A percentile compares a stretch with the other conserved stretches of the same genome.
phyloP scores from a whole-genome alignment of 352 stramenopile species.

The Pythium periplocum region DNA sequence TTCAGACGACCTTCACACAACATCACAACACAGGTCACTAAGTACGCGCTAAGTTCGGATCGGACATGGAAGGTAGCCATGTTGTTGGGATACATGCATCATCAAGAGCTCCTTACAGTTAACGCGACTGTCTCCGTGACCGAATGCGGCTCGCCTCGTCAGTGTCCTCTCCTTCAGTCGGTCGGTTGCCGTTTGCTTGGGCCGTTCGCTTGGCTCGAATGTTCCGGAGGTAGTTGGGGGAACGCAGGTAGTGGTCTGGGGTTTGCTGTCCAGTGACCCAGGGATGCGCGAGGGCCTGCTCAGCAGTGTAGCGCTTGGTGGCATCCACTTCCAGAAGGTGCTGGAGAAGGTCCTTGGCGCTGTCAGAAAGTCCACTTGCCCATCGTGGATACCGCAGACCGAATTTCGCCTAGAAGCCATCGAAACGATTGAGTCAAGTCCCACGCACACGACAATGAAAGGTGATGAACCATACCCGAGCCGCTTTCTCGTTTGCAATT shows the following conservation, averaged over 20 bases:
- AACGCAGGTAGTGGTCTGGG: conserved; percentile 85
- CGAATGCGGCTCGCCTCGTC: conserved; percentile 25
- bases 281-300: conserved; percentile 76
- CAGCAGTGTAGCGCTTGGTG: conserved; percentile 70
- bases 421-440: too few relatives aligned
- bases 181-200: too few relatives aligned
- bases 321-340: conserved; percentile 81
- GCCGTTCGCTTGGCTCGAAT: conserved; percentile 56
- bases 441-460: conserved; percentile 7
- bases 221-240: conserved; percentile 78
- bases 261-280: conserved; percentile 84
- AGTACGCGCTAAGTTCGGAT: conserved; percentile 9
- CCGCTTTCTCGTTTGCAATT: conserved; percentile 73
- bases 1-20: conserved; percentile 10
- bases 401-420: conserved; percentile 82
- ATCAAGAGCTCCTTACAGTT: conserved; percentile 4
- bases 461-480: conserved; percentile 32
- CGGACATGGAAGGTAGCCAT: conserved; percentile 3
- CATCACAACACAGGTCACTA: neutral
- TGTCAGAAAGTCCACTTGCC: conserved; percentile 83
- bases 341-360: conserved; percentile 80
- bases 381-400: conserved; percentile 92
- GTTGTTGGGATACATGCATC: neutral
- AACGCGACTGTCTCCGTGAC: conserved; percentile 63
- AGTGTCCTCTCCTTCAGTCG: neutral